Percentiles rank a stretch among this genome's conserved stretches.
These are phyloP conservation scores for Gautieria morchelliformis DNA, from an alignment of 768 basidiomycete genomes.

Conservation along the genomic window DNA sequence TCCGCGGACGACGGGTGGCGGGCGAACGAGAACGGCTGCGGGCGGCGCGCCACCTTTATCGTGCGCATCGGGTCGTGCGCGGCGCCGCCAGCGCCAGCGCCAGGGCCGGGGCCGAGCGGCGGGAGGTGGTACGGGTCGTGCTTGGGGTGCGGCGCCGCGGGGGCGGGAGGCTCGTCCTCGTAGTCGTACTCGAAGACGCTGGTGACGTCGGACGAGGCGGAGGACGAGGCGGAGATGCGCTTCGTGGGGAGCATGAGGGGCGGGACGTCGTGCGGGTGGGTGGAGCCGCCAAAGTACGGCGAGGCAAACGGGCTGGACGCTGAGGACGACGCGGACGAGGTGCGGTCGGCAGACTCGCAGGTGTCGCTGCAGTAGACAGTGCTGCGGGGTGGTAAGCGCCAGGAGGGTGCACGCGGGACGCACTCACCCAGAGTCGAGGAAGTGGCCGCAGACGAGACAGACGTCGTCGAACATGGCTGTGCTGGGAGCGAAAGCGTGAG, in stretches of 20 bases:
- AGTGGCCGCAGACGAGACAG: constrained; percentile 64
- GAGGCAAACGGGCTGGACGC: constrained; percentile 56
- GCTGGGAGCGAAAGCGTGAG: constrained; percentile 7
- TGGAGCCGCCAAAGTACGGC: constrained; percentile 42
- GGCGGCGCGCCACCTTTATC: constrained; percentile 32
- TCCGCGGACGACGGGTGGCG: no score
- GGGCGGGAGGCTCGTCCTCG: constrained; percentile 34
- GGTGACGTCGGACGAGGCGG: constrained; percentile 53
- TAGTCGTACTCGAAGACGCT: constrained; percentile 52
- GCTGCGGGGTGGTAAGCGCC: constrained; percentile 34
- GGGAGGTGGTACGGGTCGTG: constrained; percentile 1
- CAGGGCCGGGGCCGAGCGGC: constrained; percentile 12
- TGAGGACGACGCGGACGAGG: constrained; percentile 36
- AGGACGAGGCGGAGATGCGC: constrained; percentile 45
- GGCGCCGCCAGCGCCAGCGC: no score
- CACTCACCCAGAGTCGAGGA: constrained; percentile 47
- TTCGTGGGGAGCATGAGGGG: constrained; percentile 3
- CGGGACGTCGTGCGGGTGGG: constrained; percentile 30
- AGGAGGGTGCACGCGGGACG: no score
- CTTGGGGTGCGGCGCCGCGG: constrained; percentile 15
- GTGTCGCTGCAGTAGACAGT: constrained; percentile 63
- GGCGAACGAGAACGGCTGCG: no score
- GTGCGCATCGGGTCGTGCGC: constrained; percentile 27
- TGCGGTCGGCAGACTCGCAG: constrained; percentile 51
- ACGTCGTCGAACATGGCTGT: constrained; percentile 68